Base-by-base conservation (phyloP, 805 yeast genomes). In the Groenewaldozyma salmanticensis region DNA sequence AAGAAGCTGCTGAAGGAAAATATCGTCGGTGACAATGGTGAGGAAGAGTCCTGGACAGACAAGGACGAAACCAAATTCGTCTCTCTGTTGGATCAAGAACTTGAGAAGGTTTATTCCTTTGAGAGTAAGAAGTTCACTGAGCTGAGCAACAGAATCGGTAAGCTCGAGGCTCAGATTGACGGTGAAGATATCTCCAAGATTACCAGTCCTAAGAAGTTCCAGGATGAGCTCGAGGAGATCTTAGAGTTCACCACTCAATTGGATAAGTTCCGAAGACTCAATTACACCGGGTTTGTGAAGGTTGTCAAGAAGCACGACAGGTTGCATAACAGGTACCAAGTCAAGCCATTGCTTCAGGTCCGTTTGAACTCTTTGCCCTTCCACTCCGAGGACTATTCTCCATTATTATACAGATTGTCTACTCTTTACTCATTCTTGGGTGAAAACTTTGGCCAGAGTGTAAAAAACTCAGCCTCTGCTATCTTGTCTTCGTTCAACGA, bases 291-390 rank as follows among this genome's bases (percentile, higher is more conserved):
- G 1, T 90, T 92, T 65, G 73, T 79, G 53, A 92, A 92, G 59
- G 85, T 92, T 52, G 96, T 88, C 49, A 88, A 90, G 66, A 90
- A 90, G 64, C 98, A 92, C 58, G 97, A 92, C 64, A 76, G 96
- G 40, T 61, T 90, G 49, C 96, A 88, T 62, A 74, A 87, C 24
- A 71, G 76, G 49, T 92, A 81, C 61, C 81, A 92, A n/a, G 96
- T 90, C 19, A 81, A 77, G 59, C 95, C 97, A 0, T 65, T 92
- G 52, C 67, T 92, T 52, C 84, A 85, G 50, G 96, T 90, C 21
- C 73, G 98, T 53, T 70, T 92, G 62, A 81, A 80, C 56, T 79
- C 79, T 38, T 69, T 90, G 53, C 97, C 97, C 2, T 82, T 88
- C 71, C 92, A 90, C 61, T 75, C 87, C 16, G 98, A 90, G 65